Percentiles rank a stretch among this genome's conserved stretches.
phyloP scores from a whole-genome alignment of 192 early-diverging fungal species.

The Coemansia sp. region DNA sequence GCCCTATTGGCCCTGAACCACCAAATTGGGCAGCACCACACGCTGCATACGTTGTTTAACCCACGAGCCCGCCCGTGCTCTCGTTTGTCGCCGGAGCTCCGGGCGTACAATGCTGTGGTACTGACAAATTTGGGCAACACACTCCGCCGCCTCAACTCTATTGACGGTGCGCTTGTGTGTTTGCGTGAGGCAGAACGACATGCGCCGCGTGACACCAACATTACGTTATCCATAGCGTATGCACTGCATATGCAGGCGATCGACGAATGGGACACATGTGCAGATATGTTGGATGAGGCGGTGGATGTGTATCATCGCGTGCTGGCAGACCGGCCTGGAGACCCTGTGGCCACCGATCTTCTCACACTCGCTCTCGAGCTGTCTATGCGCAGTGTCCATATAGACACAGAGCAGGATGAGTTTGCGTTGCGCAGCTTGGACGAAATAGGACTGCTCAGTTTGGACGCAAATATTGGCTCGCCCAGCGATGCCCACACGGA shows the following conservation, averaged over 20 bases:
- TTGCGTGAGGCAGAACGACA: conserved; percentile 17
- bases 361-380: conserved; percentile 42
- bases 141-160: conserved; percentile 25
- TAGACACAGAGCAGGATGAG: neutral
- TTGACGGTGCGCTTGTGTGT: conserved; percentile 22
- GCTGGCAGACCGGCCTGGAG: conserved; percentile 34
- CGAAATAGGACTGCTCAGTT: conserved; percentile 14
- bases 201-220: conserved; percentile 33
- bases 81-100: conserved; percentile 2
- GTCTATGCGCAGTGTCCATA: conserved; percentile 5
- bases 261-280: neutral
- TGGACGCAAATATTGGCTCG: neutral
- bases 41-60: conserved; percentile 17
- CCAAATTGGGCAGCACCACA: conserved; percentile 9
- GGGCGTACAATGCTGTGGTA: conserved; percentile 29
- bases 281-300: conserved; percentile 28
- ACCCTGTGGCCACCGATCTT: conserved; percentile 45
- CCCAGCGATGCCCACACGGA: neutral
- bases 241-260: conserved; percentile 31
- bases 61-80: neutral
- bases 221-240: conserved; percentile 35
- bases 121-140: conserved; percentile 45
- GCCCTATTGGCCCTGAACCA: conserved; percentile 3
- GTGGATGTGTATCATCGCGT: conserved; percentile 48
- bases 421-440: conserved; percentile 14